Evolutionary conservation across 345 rosid species (phyloP), one percentile per base, ranked within the genome.

Genomic region (Microcos paniculata): DNA sequence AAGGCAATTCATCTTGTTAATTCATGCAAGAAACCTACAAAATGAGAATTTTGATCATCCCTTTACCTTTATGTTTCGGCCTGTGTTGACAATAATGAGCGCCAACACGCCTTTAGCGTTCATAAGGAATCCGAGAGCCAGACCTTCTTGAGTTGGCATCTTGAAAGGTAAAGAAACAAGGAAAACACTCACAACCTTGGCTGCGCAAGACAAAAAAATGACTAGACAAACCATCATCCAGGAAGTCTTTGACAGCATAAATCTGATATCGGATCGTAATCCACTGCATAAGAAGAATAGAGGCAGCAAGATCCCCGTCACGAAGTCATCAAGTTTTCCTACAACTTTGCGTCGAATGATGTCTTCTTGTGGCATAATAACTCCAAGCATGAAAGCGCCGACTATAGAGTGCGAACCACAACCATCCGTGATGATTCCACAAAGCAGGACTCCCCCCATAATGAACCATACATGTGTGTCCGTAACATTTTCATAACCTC

Each of bases 381-480:
- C 86, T 3, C 98, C 98, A 15, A 89, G 85, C 78, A 91, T 35
- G 83, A 89, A 92, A 26, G 90, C 90, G 16, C 97, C 98, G 0
- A 86, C 59, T 8, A 88, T 68, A 1, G 96, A 87, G 38, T 85
- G 77, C 8, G 84, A 51, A 10, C 98, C 94, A 23, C 85, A 82
- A 0, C 71, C 78, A 9, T 91, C 91, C 0, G 92, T 83, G 59
- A 87, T 71, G 59, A 89, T 63, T 23, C 85, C 85, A 42, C 79
- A 89, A 4, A 88, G 0, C 65, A 79, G 15, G 16, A 88, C 83
- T 15, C 92, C 93, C 0, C 73, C 80, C 16, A 92, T 74, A 35
- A 80, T 72, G 57, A 80, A 87, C 73, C 81, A 85, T 2, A 89
- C 68, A 14, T 88, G 90, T 59, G 18, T 55, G 1, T 90, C 90